Base-by-base conservation (phyloP, 495 filamentous ascomycete species). In the Zalerion maritima region DNA sequence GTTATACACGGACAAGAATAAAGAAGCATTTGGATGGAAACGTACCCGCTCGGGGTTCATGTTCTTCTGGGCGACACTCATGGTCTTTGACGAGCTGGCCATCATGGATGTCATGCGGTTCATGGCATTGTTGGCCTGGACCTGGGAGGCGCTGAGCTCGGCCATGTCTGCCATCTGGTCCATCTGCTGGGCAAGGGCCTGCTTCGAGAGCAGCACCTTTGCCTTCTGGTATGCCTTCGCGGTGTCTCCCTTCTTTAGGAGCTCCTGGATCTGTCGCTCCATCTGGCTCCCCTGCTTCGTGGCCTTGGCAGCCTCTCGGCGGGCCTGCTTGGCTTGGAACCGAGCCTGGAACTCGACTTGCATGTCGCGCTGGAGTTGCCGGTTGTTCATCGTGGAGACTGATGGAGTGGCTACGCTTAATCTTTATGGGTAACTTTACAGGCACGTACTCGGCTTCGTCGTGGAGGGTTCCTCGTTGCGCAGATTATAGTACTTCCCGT, bases 281-380 rank as follows among this genome's bases (percentile, higher is more conserved):
- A 86, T 71, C 15, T 73, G 61, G 34, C 71, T 76, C 50, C 85
- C 81, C 50, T 86, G 81, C 53, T 85, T 85, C 31, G 72, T 69
- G 11, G 81, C 81, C 50, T 83, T 85, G 34, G 69, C 69, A 7
- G 81, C 75, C 58, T 87, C 80, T 37, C 81, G 62, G 33, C 81
- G 81, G 31, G 83, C 68, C 52, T 82, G 76, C 51, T 86, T 86
- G 14, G 81, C 73, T 34, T 82, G 84, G 61, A 87, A 84, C 78
- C 57, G 50, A 21, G 57, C 57, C 38, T 65, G 61, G 44, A 65
- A 65, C 40, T 65, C 61, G 50, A 54, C 51, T 38, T 65, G 59
- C 55, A 58, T 62, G 49, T 61, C 61, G 38, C 55, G 47, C 17
- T 58, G 54, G 31, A 64, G 56, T 46, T 65, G 61, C 42, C 58